Percentiles rank a stretch among this genome's conserved stretches.
Conservation (phyloP, 1,284 basidiomycete species). For the Laetiporus sulphureus region DNA sequence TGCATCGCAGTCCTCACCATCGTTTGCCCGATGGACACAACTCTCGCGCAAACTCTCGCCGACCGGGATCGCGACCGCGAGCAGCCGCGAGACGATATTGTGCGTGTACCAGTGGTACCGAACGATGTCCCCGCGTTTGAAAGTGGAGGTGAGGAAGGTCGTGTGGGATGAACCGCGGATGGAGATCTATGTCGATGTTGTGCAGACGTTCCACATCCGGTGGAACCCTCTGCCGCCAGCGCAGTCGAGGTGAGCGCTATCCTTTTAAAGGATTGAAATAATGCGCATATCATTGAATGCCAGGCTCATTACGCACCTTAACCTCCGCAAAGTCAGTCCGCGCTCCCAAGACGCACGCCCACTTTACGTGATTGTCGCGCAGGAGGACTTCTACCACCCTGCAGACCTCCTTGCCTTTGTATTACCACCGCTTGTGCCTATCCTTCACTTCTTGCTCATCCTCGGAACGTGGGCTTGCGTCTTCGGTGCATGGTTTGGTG, state of each 20-base stretch:
- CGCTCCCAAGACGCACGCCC: slow-evolving; percentile 20
- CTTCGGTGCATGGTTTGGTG: slow-evolving; percentile 30
- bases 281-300: background rate
- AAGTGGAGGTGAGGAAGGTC: slow-evolving; percentile 35
- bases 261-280: background rate
- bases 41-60: background rate
- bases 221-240: slow-evolving; percentile 39
- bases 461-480: slow-evolving; percentile 34
- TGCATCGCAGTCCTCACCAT: background rate
- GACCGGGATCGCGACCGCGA: background rate
- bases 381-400: slow-evolving; percentile 60
- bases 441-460: slow-evolving; percentile 33
- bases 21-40: background rate
- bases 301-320: slow-evolving; percentile 38
- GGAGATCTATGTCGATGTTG: slow-evolving; percentile 39
- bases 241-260: slow-evolving; percentile 32
- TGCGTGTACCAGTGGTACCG: slow-evolving; percentile 61
- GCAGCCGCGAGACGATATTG: slow-evolving; percentile 36
- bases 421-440: slow-evolving; percentile 41
- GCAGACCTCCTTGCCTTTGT: slow-evolving; percentile 46
- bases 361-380: slow-evolving; percentile 42
- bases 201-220: slow-evolving; percentile 48
- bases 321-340: slow-evolving; percentile 27
- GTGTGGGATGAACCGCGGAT: slow-evolving; percentile 34
- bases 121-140: slow-evolving; percentile 42